These are phyloP conservation scores for Citrullus mucosospermus DNA, from an alignment of 306 rosid species.

Conservation along the genomic window DNA sequence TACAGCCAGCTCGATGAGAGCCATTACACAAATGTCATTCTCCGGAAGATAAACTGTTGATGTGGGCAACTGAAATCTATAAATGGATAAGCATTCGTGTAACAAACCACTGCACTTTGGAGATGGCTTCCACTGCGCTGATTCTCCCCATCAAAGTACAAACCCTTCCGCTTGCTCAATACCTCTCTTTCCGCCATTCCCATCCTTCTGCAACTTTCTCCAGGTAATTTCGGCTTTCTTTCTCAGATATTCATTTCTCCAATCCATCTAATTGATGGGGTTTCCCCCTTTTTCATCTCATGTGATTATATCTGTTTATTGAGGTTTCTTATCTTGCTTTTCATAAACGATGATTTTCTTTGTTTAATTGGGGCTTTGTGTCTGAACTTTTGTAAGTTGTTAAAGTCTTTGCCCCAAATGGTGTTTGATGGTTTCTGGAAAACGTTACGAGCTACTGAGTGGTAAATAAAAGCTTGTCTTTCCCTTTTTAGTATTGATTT, in stretches of 20 bases:
- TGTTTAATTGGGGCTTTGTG: neutral
- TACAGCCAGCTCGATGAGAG: neutral
- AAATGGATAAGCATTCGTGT: neutral
- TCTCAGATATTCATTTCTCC: neutral
- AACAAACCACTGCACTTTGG: neutral
- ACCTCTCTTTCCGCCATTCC: slow-evolving; percentile 11
- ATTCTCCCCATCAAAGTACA: slow-evolving; percentile 23
- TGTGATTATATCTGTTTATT: neutral
- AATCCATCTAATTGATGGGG: neutral
- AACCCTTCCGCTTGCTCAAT: slow-evolving; percentile 4
- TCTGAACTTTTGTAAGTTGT: neutral
- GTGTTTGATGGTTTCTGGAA: neutral
- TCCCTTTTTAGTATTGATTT: neutral
- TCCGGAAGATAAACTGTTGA: neutral
- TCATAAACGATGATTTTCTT: neutral
- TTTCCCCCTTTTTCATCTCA: neutral
- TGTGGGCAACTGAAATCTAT: neutral
- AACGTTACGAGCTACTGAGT: neutral
- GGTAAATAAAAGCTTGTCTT: neutral
- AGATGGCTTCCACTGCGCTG: slow-evolving; percentile 41
- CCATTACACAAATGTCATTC: neutral
- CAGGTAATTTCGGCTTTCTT: slow-evolving; percentile 14
- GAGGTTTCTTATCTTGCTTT: neutral
- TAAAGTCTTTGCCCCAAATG: neutral
- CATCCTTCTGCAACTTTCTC: slow-evolving; percentile 12